A percentile compares a stretch with the other conserved stretches of the same genome.
These are phyloP conservation scores for Tulasnella sp. DNA, from an alignment of 768 basidiomycete genomes.

Conservation along the genomic window DNA sequence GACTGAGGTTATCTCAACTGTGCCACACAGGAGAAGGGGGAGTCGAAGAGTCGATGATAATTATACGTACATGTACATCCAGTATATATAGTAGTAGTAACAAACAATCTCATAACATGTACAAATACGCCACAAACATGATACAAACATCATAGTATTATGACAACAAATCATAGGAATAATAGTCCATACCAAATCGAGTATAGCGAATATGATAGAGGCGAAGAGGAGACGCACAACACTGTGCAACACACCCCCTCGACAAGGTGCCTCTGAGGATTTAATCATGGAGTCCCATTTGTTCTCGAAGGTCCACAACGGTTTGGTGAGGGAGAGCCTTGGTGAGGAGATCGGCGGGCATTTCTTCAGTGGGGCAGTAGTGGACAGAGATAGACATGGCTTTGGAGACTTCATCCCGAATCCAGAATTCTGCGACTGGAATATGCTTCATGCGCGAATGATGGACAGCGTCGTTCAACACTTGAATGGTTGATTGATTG, in stretches of 20 bases:
- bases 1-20: no score
- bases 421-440: neutral
- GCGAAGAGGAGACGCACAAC: neutral
- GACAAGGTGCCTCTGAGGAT: neutral
- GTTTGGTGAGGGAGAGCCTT: neutral
- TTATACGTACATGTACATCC: no score
- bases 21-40: no score
- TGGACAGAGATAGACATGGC: neutral
- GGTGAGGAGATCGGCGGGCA: conserved; percentile 19
- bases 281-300: neutral
- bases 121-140: neutral
- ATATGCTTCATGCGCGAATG: conserved; percentile 9
- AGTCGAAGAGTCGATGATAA: no score
- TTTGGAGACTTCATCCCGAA: neutral
- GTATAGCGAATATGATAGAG: neutral
- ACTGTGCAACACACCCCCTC: neutral
- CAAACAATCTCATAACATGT: neutral
- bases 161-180: neutral
- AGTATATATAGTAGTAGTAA: no score
- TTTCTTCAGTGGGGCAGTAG: conserved; percentile 7
- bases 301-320: neutral
- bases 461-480: conserved; percentile 5
- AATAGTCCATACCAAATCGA: neutral
- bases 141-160: neutral
- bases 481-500: conserved; percentile 12